These are phyloP conservation scores for Cucurbita argyrosperma DNA, from an alignment of 306 rosid genomes.

Conservation along the genomic window DNA sequence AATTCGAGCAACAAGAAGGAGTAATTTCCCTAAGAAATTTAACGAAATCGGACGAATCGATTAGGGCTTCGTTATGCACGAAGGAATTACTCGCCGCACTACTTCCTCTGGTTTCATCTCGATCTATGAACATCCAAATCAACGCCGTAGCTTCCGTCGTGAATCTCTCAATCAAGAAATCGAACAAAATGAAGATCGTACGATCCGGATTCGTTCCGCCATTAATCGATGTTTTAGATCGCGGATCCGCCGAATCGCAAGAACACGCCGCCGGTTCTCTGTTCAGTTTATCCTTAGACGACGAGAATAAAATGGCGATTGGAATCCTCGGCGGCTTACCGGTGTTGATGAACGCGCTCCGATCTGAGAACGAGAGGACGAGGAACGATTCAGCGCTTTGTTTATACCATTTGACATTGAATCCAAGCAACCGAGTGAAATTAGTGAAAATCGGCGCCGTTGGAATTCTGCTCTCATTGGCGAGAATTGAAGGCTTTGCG, in stretches of 20 bases:
- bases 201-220: slow-evolving; percentile 62
- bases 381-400: slow-evolving; percentile 76
- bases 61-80: slow-evolving; percentile 49
- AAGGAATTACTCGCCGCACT: slow-evolving; percentile 35
- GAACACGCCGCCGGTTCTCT: slow-evolving; percentile 96
- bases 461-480: slow-evolving; percentile 34
- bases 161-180: slow-evolving; percentile 67
- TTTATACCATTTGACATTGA: slow-evolving; percentile 52
- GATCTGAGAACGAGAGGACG: slow-evolving; percentile 61
- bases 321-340: slow-evolving; percentile 74
- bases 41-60: slow-evolving; percentile 39
- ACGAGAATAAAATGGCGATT: slow-evolving; percentile 85
- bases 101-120: slow-evolving; percentile 27
- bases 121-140: slow-evolving; percentile 47
- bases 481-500: slow-evolving; percentile 25
- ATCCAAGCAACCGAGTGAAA: slow-evolving; percentile 69
- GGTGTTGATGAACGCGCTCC: slow-evolving; percentile 59
- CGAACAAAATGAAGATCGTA: slow-evolving; percentile 72
- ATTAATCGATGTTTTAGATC: slow-evolving; percentile 52
- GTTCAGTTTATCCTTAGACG: slow-evolving; percentile 65
- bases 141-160: slow-evolving; percentile 70
- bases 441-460: slow-evolving; percentile 60
- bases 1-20: slow-evolving; percentile 66
- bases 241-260: slow-evolving; percentile 55
- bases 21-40: slow-evolving; percentile 36